phyloP scores from a whole-genome alignment of 75 land plant genomes.

The Cunninghamia lanceolata region DNA sequence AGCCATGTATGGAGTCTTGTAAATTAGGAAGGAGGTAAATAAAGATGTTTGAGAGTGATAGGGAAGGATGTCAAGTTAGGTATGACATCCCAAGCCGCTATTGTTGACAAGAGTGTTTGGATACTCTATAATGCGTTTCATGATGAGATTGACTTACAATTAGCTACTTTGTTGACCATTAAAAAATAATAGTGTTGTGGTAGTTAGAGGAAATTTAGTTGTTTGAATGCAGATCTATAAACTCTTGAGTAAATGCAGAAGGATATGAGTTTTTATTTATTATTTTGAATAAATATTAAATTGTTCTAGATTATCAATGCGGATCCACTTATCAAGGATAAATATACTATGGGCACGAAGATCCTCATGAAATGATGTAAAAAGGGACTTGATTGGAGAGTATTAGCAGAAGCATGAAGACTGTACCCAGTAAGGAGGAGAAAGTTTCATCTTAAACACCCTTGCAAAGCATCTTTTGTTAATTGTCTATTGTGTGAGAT shows the following conservation, averaged over 20 bases:
- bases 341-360: neutral
- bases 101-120: neutral
- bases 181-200: neutral
- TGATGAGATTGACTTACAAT: neutral
- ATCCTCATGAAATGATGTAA: neutral
- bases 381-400: neutral
- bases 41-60: neutral
- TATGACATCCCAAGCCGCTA: too few relatives aligned
- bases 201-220: neutral
- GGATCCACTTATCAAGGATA: neutral
- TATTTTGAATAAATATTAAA: neutral
- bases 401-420: too few relatives aligned
- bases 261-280: neutral
- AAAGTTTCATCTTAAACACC: neutral
- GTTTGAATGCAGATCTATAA: neutral
- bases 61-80: neutral
- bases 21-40: neutral
- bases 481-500: neutral
- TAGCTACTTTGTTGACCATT: neutral
- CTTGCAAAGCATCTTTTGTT: neutral
- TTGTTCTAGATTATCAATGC: neutral
- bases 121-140: neutral
- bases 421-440: too few relatives aligned
- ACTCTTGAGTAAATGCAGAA: too few relatives aligned
- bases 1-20: neutral